Conservation (phyloP, 352 stramenopile species). For the Pythium dissotocum region DNA sequence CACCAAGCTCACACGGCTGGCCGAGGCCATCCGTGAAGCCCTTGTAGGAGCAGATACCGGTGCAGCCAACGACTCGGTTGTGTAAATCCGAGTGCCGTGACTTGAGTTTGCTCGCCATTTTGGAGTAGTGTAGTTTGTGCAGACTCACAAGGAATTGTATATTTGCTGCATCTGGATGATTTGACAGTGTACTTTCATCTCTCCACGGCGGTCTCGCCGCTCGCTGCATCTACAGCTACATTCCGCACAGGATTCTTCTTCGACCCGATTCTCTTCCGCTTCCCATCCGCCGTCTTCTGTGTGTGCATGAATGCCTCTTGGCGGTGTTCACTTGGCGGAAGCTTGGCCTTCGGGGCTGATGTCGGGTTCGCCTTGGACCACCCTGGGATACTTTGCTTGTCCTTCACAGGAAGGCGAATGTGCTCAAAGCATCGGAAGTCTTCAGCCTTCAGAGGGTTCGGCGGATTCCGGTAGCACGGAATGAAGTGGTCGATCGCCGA, state of each 20-base stretch:
- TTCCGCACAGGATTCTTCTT: constrained; percentile 14
- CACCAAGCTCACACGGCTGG: constrained; percentile 60
- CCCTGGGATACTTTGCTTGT: constrained; percentile 75
- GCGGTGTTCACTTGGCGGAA: not conserved
- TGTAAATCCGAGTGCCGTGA: constrained; percentile 12
- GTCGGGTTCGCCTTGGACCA: constrained; percentile 46
- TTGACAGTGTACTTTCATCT: not conserved
- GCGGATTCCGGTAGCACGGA: constrained; percentile 81
- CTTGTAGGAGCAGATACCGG: constrained; percentile 37
- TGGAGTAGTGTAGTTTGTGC: constrained; percentile 1
- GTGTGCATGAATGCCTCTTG: constrained; percentile 15
- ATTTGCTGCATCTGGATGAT: not conserved
- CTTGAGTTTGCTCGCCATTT: constrained; percentile 5
- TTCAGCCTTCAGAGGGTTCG: constrained; percentile 71
- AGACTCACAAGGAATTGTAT: constrained; percentile 5
- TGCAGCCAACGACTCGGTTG: constrained; percentile 18
- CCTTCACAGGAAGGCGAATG: constrained; percentile 75
- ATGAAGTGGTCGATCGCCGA: constrained; percentile 79
- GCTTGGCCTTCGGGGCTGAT: not conserved
- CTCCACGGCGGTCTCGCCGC: not conserved
- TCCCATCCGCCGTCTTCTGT: constrained; percentile 2
- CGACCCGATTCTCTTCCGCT: constrained; percentile 17
- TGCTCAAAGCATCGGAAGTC: constrained; percentile 72
- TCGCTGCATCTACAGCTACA: constrained; percentile 12
- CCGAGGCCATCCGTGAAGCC: constrained; percentile 58